These are phyloP conservation scores for Brassica carinata DNA, from an alignment of 345 rosid genomes.

Conservation along the genomic window DNA sequence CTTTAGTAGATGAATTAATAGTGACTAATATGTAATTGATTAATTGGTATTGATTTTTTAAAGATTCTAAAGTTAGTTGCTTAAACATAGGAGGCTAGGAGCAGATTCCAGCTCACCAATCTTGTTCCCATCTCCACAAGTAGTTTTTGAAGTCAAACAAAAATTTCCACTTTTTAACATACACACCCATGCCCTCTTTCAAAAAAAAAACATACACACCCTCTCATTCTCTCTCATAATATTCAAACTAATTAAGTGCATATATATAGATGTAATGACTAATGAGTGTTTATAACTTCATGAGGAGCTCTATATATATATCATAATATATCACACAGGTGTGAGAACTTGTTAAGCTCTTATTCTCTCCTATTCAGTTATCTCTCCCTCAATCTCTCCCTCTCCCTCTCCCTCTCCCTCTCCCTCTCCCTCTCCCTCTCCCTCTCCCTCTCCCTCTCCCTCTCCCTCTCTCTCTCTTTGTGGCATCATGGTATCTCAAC, in stretches of 20 bases:
- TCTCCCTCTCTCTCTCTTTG: background rate
- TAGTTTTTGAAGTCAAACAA: conserved; percentile 42
- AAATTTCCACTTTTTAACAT: conserved; percentile 22
- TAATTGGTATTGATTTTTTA: background rate
- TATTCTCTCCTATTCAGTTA: conserved; percentile 19
- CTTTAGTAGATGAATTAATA: background rate
- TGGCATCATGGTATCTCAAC: conserved; percentile 40
- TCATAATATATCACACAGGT: conserved; percentile 15
- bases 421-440: background rate
- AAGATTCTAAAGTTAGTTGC: conserved; percentile 1
- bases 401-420: too few relatives aligned
- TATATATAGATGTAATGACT: background rate
- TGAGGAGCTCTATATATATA: conserved; percentile 22
- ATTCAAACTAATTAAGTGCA: conserved; percentile 23
- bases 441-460: too few relatives aligned
- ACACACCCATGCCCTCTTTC: too few relatives aligned
- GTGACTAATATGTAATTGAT: background rate
- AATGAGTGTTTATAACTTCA: background rate
- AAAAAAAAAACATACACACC: background rate
- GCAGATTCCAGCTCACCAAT: conserved; percentile 33
- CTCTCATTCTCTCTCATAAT: conserved; percentile 10
- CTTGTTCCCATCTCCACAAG: conserved; percentile 35
- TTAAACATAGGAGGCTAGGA: conserved; percentile 16
- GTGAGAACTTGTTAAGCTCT: conserved; percentile 22
- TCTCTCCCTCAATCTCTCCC: conserved; percentile 2